Percentiles rank a stretch among this genome's conserved stretches.
Conservation (phyloP, 2,329 filamentous ascomycete genomes). For the Fusarium multiceps region DNA sequence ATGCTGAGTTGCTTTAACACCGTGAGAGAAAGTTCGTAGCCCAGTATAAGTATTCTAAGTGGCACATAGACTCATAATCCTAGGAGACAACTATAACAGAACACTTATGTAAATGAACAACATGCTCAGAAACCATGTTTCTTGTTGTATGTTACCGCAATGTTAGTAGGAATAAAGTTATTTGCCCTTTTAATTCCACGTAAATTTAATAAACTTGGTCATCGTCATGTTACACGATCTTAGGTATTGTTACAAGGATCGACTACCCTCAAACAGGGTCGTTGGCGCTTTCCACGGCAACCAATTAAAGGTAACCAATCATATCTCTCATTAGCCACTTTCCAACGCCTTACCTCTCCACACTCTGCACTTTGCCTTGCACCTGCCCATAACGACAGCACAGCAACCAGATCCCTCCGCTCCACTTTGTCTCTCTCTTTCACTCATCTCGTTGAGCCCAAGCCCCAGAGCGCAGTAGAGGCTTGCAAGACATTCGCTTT, state of each 20-base stretch:
- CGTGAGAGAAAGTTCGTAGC: background rate
- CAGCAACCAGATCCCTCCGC: constrained; percentile 41
- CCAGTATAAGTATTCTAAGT: background rate
- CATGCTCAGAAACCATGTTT: background rate
- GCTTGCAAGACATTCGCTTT: constrained; percentile 36
- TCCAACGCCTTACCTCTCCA: constrained; percentile 4
- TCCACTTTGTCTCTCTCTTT: constrained; percentile 32
- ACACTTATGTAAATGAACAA: background rate
- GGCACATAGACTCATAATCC: background rate
- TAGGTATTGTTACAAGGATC: background rate
- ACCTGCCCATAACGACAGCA: constrained; percentile 37
- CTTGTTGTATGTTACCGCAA: background rate
- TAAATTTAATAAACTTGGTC: background rate
- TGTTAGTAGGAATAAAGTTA: background rate
- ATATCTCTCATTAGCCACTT: constrained; percentile 20
- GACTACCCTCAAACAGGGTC: constrained; percentile 16
- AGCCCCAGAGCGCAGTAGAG: constrained; percentile 30
- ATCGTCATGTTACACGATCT: background rate
- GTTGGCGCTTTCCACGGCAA: constrained; percentile 30
- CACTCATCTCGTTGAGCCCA: constrained; percentile 9
- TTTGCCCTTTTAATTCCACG: background rate
- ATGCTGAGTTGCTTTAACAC: background rate
- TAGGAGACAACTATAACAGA: background rate
- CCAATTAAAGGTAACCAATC: constrained; percentile 24
- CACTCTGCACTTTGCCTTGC: constrained; percentile 11